Conservation (phyloP, 2,329 filamentous ascomycete species). For the Verticillium longisporum region DNA sequence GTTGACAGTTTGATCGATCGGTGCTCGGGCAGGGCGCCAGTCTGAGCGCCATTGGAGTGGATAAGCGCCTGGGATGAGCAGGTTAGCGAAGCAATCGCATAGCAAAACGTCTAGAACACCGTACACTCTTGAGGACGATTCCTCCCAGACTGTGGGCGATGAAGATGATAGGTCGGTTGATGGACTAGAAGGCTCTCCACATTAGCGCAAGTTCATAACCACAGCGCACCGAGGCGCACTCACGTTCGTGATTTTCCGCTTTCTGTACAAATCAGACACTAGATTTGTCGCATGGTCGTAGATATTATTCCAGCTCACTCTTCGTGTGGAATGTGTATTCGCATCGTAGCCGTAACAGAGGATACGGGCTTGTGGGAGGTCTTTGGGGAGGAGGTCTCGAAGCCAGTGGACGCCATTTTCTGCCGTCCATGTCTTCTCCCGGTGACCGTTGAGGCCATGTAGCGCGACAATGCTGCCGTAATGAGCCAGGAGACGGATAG, state of each 20-base stretch:
- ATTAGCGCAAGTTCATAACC: neutral
- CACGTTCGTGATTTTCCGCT: conserved; percentile 16
- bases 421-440: conserved; percentile 15
- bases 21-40: conserved; percentile 18
- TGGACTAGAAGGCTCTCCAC: conserved; percentile 12
- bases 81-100: conserved; percentile 11
- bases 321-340: conserved; percentile 16
- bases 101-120: conserved; percentile 14
- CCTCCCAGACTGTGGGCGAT: conserved; percentile 23
- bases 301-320: conserved; percentile 19
- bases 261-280: conserved; percentile 22
- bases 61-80: conserved; percentile 9
- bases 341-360: conserved; percentile 26
- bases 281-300: conserved; percentile 24
- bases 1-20: conserved; percentile 25
- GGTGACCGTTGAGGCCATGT: conserved; percentile 17
- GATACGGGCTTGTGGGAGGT: conserved; percentile 24
- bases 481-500: neutral
- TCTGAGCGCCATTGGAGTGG: conserved; percentile 21
- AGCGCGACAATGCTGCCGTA: conserved; percentile 16
- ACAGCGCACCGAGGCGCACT: neutral
- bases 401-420: conserved; percentile 17
- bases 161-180: conserved; percentile 21
- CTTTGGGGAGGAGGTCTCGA: conserved; percentile 16
- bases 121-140: conserved; percentile 23